phyloP scores from a whole-genome alignment of 2,329 filamentous ascomycete genomes.

The Grosmannia clavigera region DNA sequence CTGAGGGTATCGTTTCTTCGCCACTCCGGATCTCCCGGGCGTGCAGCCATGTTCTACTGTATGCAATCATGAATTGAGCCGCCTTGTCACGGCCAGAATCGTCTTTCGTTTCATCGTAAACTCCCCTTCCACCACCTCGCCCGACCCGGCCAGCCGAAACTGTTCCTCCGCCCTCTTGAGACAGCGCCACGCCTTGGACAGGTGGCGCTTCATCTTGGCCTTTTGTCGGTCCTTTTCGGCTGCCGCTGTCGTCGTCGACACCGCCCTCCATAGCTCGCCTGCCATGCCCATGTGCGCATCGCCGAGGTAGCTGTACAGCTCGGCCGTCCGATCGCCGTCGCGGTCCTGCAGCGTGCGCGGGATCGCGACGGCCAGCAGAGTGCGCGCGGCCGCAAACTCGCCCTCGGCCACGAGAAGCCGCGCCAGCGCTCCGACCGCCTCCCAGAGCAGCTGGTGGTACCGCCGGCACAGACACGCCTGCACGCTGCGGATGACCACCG shows the following conservation, averaged over 20 bases:
- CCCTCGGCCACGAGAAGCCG: slow-evolving; percentile 56
- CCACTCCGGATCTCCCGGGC: too few relatives aligned
- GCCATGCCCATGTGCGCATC: slow-evolving; percentile 73
- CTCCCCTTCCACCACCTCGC: neutral
- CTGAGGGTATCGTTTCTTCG: too few relatives aligned
- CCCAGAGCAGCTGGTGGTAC: slow-evolving; percentile 59
- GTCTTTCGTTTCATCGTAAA: slow-evolving; percentile 5
- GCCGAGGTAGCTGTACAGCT: slow-evolving; percentile 56
- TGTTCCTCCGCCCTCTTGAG: slow-evolving; percentile 6
- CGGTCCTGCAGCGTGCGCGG: slow-evolving; percentile 67
- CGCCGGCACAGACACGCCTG: slow-evolving; percentile 59
- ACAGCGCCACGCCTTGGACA: slow-evolving; percentile 9
- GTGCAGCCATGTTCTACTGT: too few relatives aligned
- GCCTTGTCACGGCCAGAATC: slow-evolving; percentile 3
- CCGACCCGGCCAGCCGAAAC: slow-evolving; percentile 2
- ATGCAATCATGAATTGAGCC: neutral
- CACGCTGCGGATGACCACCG: slow-evolving; percentile 61
- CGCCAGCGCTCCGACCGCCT: slow-evolving; percentile 53
- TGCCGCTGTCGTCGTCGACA: neutral
- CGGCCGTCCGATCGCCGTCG: slow-evolving; percentile 47
- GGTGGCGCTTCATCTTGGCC: slow-evolving; percentile 2
- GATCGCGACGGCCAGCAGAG: slow-evolving; percentile 55
- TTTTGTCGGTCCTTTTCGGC: neutral
- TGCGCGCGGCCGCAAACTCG: slow-evolving; percentile 55
- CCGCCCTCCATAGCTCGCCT: slow-evolving; percentile 23